Conservation (phyloP, 108 stramenopile genomes). For the Fragilaria crotonensis region DNA sequence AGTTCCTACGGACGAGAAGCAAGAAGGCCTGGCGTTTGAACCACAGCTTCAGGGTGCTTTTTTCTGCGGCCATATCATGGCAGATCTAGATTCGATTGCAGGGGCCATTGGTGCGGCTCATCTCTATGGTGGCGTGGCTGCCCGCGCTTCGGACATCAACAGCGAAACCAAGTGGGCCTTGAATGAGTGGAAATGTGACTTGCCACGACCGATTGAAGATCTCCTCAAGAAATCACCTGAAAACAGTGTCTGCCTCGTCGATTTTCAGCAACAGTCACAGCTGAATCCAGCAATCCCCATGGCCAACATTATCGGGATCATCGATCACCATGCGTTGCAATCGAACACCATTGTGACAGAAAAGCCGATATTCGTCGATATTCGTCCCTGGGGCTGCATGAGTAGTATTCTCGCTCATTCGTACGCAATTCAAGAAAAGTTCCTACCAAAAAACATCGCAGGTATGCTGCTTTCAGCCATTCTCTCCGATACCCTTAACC, state of each 20-base stretch:
- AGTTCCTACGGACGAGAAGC: not conserved
- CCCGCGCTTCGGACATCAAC: slow-evolving; percentile 26
- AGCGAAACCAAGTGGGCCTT: slow-evolving; percentile 26
- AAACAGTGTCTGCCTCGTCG: slow-evolving; percentile 28
- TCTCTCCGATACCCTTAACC: slow-evolving; percentile 35
- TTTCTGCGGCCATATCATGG: slow-evolving; percentile 34
- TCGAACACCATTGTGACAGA: slow-evolving; percentile 28
- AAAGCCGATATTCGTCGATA: slow-evolving; percentile 33
- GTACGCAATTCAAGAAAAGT: slow-evolving; percentile 6
- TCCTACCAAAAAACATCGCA: slow-evolving; percentile 14
- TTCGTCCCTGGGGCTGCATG: slow-evolving; percentile 20
- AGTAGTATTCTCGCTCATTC: slow-evolving; percentile 30
- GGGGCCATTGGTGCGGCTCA: slow-evolving; percentile 26
- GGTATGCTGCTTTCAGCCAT: slow-evolving; percentile 30
- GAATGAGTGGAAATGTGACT: slow-evolving; percentile 11
- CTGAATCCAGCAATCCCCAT: slow-evolving; percentile 12
- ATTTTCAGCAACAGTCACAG: slow-evolving; percentile 31
- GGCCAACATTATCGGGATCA: slow-evolving; percentile 24
- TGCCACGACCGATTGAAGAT: slow-evolving; percentile 8
- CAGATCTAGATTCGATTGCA: slow-evolving; percentile 33
- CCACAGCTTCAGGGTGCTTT: slow-evolving; percentile 3
- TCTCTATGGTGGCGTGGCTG: slow-evolving; percentile 19
- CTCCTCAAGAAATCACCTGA: slow-evolving; percentile 6
- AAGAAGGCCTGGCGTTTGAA: not conserved
- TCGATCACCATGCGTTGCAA: slow-evolving; percentile 43